Percentiles rank a stretch among this genome's conserved stretches.
Conservation (phyloP, 75 land plant genomes). For the Larix kaempferi region DNA sequence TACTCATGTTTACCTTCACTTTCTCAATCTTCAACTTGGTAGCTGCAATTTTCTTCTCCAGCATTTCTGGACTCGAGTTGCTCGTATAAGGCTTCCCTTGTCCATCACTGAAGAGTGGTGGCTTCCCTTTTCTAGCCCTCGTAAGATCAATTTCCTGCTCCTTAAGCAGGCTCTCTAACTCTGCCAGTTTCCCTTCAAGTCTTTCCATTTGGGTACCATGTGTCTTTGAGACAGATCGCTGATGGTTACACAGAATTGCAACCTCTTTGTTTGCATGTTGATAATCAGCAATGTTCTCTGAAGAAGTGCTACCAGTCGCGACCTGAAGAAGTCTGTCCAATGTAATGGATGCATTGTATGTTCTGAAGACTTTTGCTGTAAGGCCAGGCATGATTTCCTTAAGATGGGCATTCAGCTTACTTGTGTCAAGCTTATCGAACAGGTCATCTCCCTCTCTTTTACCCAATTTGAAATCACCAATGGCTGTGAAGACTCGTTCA, state of each 20-base stretch:
- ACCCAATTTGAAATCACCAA: slow-evolving; percentile 10
- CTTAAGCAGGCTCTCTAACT: slow-evolving; percentile 47
- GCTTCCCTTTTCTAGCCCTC: slow-evolving; percentile 86
- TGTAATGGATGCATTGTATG: slow-evolving; percentile 96
- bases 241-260: slow-evolving; percentile 97
- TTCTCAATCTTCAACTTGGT: slow-evolving; percentile 77
- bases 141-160: slow-evolving; percentile 70
- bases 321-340: slow-evolving; percentile 60
- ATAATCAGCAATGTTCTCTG: slow-evolving; percentile 66
- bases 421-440: slow-evolving; percentile 89
- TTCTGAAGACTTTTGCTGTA: slow-evolving; percentile 96
- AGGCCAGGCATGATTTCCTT: slow-evolving; percentile 95
- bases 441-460: slow-evolving; percentile 68
- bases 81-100: slow-evolving; percentile 71
- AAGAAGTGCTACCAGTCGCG: slow-evolving; percentile 44
- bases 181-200: slow-evolving; percentile 65
- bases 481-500: too few relatives aligned
- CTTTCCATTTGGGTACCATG: slow-evolving; percentile 75
- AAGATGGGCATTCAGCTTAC: slow-evolving; percentile 83
- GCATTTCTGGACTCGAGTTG: slow-evolving; percentile 62
- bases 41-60: slow-evolving; percentile 73
- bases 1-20: slow-evolving; percentile 64
- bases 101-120: slow-evolving; percentile 60
- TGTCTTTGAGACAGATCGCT: slow-evolving; percentile 82
- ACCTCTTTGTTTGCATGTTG: slow-evolving; percentile 94